phyloP scores from a whole-genome alignment of 192 early-diverging fungal genomes.

The Coemansia sp. region DNA sequence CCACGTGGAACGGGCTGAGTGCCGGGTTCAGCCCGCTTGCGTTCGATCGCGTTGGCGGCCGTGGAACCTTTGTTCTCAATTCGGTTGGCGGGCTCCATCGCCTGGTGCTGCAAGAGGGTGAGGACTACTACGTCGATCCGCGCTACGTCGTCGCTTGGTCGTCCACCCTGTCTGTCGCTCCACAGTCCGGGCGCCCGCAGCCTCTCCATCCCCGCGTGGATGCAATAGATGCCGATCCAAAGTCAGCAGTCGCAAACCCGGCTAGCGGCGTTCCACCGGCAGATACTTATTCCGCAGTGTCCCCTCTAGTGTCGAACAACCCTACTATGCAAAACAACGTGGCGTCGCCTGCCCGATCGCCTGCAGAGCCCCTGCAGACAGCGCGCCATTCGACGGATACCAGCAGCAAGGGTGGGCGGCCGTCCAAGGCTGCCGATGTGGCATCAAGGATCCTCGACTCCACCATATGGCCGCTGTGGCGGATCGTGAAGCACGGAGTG shows the following conservation, averaged over 20 bases:
- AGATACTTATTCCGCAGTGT: neutral
- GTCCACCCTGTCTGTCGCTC: slow-evolving; percentile 15
- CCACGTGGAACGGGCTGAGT: slow-evolving; percentile 42
- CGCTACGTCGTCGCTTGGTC: slow-evolving; percentile 56
- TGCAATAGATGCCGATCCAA: neutral
- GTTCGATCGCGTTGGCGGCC: slow-evolving; percentile 62
- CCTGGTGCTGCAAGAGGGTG: slow-evolving; percentile 62
- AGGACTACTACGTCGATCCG: slow-evolving; percentile 73
- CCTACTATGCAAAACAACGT: slow-evolving; percentile 30
- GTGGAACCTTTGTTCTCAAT: slow-evolving; percentile 67
- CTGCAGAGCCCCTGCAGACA: slow-evolving; percentile 30
- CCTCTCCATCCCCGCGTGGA: slow-evolving; percentile 1
- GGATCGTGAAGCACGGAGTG: slow-evolving; percentile 2
- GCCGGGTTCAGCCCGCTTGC: slow-evolving; percentile 57
- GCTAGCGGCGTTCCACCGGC: neutral
- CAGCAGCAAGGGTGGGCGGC: neutral
- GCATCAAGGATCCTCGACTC: slow-evolving; percentile 6
- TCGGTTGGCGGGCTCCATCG: slow-evolving; percentile 67
- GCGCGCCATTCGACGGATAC: neutral
- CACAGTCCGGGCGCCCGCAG: slow-evolving; percentile 29
- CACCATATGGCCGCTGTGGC: slow-evolving; percentile 16
- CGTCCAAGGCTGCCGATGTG: neutral
- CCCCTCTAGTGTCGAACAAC: slow-evolving; percentile 29
- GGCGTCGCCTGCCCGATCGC: slow-evolving; percentile 26
- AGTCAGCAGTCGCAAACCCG: too few relatives aligned